Evolutionary conservation across 1,139 yeast species (phyloP).

Genomic region (Yamadazyma atlantica): DNA sequence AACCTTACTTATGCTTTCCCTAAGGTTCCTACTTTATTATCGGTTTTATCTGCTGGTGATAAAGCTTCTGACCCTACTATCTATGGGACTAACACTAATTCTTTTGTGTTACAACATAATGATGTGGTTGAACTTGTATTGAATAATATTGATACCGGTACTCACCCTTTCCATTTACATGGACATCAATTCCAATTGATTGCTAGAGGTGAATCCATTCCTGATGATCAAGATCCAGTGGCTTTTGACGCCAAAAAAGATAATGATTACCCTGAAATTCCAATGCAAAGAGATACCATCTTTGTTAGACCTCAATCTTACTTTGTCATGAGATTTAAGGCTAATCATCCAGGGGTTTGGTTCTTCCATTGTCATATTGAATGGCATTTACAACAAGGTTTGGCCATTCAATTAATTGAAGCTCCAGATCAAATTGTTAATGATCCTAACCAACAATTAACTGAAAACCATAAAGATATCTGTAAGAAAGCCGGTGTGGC

Average conservation of each 20-base stretch:
- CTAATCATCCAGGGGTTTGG: slow-evolving; percentile 91
- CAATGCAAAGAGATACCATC: slow-evolving; percentile 66
- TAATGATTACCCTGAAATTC: slow-evolving; percentile 57
- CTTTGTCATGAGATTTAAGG: slow-evolving; percentile 64
- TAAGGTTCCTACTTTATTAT: slow-evolving; percentile 62
- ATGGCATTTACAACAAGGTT: slow-evolving; percentile 91
- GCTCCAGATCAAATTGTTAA: slow-evolving; percentile 60
- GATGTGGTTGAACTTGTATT: slow-evolving; percentile 71
- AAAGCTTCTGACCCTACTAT: slow-evolving; percentile 48
- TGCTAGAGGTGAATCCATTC: slow-evolving; percentile 53
- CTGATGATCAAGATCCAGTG: slow-evolving; percentile 53
- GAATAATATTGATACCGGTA: slow-evolving; percentile 77
- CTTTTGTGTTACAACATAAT: slow-evolving; percentile 58
- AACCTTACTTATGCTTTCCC: slow-evolving; percentile 62
- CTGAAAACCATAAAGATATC: slow-evolving; percentile 45
- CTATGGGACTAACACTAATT: slow-evolving; percentile 68
- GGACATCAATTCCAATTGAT: slow-evolving; percentile 82
- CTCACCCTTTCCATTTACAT: slow-evolving; percentile 92
- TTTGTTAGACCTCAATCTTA: slow-evolving; percentile 65
- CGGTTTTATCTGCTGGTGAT: slow-evolving; percentile 52
- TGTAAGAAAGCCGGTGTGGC: slow-evolving; percentile 49
- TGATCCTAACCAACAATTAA: slow-evolving; percentile 33
- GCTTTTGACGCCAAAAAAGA: slow-evolving; percentile 50
- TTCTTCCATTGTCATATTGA: slow-evolving; percentile 93
- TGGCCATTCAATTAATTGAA: slow-evolving; percentile 70